Evolutionary conservation across 2,329 filamentous ascomycete genomes (phyloP).

Genomic region (Pseudogymnoascus sp.): DNA sequence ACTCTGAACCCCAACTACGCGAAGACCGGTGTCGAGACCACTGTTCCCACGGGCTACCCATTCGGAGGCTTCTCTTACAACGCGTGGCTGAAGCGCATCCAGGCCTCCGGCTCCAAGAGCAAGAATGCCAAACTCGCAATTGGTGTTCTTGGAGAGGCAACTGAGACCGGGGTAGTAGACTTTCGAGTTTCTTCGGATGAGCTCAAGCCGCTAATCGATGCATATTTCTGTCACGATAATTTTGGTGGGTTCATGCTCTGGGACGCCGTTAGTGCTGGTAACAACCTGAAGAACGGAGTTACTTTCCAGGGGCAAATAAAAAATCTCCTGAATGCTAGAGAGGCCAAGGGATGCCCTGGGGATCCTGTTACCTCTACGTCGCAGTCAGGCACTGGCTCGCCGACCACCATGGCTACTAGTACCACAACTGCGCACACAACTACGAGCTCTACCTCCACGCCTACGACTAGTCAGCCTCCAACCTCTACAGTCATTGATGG

Average conservation of each 20-base stretch:
- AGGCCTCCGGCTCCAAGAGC: constrained; percentile 16
- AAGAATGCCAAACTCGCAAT: constrained; percentile 25
- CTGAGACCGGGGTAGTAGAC: background rate
- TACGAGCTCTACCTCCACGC: background rate
- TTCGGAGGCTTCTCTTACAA: constrained; percentile 21
- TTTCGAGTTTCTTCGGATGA: constrained; percentile 16
- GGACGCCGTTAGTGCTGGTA: constrained; percentile 23
- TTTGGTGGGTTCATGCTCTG: constrained; percentile 31
- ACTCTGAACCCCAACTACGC: constrained; percentile 10
- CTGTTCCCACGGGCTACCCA: background rate
- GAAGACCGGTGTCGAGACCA: background rate
- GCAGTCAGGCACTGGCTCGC: background rate
- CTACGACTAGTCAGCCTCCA: background rate
- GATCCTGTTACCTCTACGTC: background rate
- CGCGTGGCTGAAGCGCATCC: constrained; percentile 19
- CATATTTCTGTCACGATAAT: constrained; percentile 16
- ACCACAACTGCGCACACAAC: background rate
- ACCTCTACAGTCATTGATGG: background rate
- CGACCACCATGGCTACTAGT: background rate
- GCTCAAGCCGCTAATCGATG: constrained; percentile 20
- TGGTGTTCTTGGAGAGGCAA: constrained; percentile 15
- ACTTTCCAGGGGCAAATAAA: constrained; percentile 10
- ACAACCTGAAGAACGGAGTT: constrained; percentile 14
- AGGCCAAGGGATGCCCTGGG: background rate
- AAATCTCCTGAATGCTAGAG: constrained; percentile 1